Evolutionary conservation across 305 asterid genomes (phyloP).

Genomic region (Rubia balearica): DNA sequence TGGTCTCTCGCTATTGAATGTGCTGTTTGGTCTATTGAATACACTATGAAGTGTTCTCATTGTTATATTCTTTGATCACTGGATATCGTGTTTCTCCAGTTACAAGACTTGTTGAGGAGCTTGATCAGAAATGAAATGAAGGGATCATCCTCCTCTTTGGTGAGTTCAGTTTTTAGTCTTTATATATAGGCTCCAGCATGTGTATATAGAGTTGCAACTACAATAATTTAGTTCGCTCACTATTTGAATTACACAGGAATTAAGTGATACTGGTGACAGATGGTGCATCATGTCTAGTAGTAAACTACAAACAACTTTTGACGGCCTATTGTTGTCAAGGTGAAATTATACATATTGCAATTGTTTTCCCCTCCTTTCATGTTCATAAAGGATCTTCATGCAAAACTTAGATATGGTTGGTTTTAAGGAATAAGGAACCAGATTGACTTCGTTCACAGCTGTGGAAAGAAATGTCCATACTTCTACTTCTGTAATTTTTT

Average conservation of each 20-base stretch:
- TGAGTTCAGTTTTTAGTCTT: conserved; percentile 23
- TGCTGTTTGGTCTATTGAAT: not conserved
- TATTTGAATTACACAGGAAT: conserved; percentile 45
- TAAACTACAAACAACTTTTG: conserved; percentile 41
- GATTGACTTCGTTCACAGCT: not conserved
- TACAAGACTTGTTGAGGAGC: conserved; percentile 70
- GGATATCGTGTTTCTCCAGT: conserved; percentile 39
- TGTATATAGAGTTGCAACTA: not conserved
- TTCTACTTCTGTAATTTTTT: not conserved
- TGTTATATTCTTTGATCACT: conserved; percentile 11
- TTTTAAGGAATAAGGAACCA: not conserved
- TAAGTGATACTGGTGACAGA: conserved; percentile 72
- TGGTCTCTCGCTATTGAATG: not conserved
- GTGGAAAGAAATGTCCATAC: not conserved
- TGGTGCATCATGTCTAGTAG: conserved; percentile 77
- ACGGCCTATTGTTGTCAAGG: conserved; percentile 86
- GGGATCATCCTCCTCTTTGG: conserved; percentile 51
- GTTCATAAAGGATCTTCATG: not conserved
- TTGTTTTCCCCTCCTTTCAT: conserved; percentile 16
- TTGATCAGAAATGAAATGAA: conserved; percentile 59
- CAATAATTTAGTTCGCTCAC: not conserved
- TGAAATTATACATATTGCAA: conserved; percentile 33
- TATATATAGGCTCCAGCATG: not conserved
- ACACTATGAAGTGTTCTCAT: not conserved
- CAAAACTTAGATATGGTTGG: not conserved